phyloP scores from a whole-genome alignment of 345 rosid genomes.

The Arabidopsis suecica region DNA sequence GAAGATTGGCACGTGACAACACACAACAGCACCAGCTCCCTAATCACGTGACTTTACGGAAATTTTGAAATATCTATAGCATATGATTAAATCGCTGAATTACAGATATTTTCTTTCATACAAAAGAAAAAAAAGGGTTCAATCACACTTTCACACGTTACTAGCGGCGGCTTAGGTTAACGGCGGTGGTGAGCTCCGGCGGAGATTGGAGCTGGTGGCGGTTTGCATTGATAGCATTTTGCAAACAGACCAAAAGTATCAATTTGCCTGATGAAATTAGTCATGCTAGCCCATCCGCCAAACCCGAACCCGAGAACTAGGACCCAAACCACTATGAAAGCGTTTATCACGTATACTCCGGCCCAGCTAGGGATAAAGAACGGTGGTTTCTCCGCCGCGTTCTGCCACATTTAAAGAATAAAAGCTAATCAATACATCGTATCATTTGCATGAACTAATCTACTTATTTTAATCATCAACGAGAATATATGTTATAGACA shows the following conservation, averaged over 20 bases:
- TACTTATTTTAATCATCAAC: constrained; percentile 9
- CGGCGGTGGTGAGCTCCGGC: constrained; percentile 46
- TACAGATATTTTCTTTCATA: constrained; percentile 14
- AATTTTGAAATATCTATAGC: constrained; percentile 3
- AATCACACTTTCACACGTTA: constrained; percentile 20
- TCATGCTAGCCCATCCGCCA: constrained; percentile 98
- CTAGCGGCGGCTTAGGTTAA: constrained; percentile 36
- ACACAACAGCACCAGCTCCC: constrained; percentile 12
- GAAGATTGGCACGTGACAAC: constrained; percentile 29
- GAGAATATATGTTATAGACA: constrained; percentile 16
- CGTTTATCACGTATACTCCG: constrained; percentile 69
- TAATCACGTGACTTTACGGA: constrained; percentile 15
- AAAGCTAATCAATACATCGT: not conserved
- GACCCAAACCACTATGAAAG: constrained; percentile 81
- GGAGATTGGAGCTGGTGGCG: constrained; percentile 45
- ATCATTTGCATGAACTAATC: not conserved
- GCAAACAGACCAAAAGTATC: constrained; percentile 93
- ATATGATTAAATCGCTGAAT: not conserved
- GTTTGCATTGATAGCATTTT: constrained; percentile 93
- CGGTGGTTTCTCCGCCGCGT: constrained; percentile 93
- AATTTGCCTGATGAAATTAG: constrained; percentile 81
- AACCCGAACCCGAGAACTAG: constrained; percentile 89
- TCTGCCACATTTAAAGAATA: constrained; percentile 49
- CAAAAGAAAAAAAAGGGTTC: not conserved
- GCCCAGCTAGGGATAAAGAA: constrained; percentile 80